Percentiles rank a stretch among this genome's conserved stretches.
These are phyloP conservation scores for Hyaloscypha variabilis DNA, from an alignment of 495 filamentous ascomycete species.

Conservation along the genomic window DNA sequence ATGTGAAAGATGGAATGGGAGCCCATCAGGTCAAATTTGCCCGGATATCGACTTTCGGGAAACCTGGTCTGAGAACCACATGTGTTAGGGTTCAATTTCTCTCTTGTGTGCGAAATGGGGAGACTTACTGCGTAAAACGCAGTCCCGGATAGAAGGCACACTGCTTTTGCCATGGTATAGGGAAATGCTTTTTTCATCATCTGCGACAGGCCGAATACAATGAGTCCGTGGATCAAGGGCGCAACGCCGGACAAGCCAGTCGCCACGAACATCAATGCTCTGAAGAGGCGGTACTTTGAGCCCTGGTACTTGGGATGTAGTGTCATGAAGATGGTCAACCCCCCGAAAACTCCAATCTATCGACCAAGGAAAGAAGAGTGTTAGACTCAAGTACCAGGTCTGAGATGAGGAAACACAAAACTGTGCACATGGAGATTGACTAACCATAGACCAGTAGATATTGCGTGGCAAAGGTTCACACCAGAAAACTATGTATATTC, in stretches of 20 bases:
- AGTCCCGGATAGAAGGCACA: conserved; percentile 36
- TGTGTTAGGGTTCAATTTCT: too few relatives aligned
- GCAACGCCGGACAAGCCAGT: conserved; percentile 50
- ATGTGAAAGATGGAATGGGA: conserved; percentile 57
- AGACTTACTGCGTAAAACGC: too few relatives aligned
- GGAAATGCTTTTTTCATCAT: conserved; percentile 44
- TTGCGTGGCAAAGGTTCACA: conserved; percentile 44
- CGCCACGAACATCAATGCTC: conserved; percentile 43
- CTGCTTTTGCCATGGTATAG: conserved; percentile 44
- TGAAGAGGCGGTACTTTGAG: conserved; percentile 37
- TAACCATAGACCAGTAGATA: conserved; percentile 52
- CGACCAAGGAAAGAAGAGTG: too few relatives aligned
- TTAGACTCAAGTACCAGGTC: too few relatives aligned
- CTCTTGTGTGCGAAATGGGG: too few relatives aligned
- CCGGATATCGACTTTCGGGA: conserved; percentile 41
- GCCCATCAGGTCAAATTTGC: conserved; percentile 61
- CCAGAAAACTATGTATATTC: conserved; percentile 54
- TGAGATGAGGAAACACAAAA: too few relatives aligned
- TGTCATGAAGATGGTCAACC: conserved; percentile 39
- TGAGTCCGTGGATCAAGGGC: conserved; percentile 49
- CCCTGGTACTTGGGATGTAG: conserved; percentile 48
- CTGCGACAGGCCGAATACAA: conserved; percentile 41
- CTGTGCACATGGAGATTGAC: too few relatives aligned
- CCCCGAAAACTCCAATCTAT: conserved; percentile 37
- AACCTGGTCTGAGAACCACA: conserved; percentile 42